These are phyloP conservation scores for Naegleria gruberi DNA, from an alignment of 208 protist genomes.

Conservation along the genomic window DNA sequence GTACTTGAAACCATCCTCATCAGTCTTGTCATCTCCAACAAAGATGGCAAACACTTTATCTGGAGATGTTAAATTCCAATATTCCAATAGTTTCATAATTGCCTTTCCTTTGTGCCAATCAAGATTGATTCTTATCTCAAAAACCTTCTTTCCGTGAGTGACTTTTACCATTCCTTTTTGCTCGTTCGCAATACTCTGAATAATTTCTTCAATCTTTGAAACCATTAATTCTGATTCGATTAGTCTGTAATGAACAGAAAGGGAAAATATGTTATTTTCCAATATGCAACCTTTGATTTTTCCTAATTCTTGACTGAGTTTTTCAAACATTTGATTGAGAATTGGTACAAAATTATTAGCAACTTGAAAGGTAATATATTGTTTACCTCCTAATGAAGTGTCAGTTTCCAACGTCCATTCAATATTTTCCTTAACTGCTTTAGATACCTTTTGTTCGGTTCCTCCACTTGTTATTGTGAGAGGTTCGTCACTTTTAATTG, in stretches of 20 bases:
- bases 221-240: not conserved
- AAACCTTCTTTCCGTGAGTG: slow-evolving; percentile 20
- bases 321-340: not conserved
- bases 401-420: not conserved
- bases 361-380: not conserved
- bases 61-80: not conserved
- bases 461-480: too few species aligned
- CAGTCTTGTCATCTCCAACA: slow-evolving; percentile 24
- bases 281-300: slow-evolving; percentile 1
- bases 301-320: not conserved
- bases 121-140: slow-evolving; percentile 1
- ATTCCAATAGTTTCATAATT: not conserved
- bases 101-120: slow-evolving; percentile 28
- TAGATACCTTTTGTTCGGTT: not conserved
- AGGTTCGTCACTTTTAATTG: not conserved
- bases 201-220: not conserved
- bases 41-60: not conserved
- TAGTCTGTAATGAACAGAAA: slow-evolving; percentile 19
- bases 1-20: slow-evolving; percentile 18
- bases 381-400: not conserved
- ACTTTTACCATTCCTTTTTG: not conserved
- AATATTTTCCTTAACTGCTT: too few species aligned
- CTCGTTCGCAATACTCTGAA: not conserved
- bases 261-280: slow-evolving; percentile 25
- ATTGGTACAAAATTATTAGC: slow-evolving; percentile 1